These are phyloP conservation scores for Penicillium sumatraense DNA, from an alignment of 2,329 filamentous ascomycete species.

Conservation along the genomic window DNA sequence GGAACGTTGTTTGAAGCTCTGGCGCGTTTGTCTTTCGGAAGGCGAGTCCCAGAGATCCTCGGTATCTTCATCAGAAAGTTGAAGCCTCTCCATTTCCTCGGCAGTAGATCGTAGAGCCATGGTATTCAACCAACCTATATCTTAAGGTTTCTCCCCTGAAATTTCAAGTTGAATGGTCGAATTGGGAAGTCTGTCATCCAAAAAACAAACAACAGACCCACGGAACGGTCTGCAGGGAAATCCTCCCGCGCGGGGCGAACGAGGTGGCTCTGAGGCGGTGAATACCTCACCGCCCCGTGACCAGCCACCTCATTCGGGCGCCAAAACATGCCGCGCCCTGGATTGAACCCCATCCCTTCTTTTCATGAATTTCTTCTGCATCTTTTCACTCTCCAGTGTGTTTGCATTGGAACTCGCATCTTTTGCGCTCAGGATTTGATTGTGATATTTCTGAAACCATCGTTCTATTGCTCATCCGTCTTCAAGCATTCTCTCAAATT, in stretches of 20 bases:
- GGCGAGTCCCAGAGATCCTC: constrained; percentile 65
- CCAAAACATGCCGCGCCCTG: constrained; percentile 21
- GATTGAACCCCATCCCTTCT: constrained; percentile 22
- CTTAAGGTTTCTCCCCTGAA: neutral
- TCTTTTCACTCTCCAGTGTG: constrained; percentile 4
- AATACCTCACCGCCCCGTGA: constrained; percentile 1
- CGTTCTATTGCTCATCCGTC: neutral
- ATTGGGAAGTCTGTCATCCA: constrained; percentile 16
- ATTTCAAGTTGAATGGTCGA: no score
- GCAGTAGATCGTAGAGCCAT: constrained; percentile 45
- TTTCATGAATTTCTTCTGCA: constrained; percentile 10
- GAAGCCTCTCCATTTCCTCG: constrained; percentile 57
- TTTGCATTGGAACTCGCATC: neutral
- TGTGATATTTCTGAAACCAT: neutral
- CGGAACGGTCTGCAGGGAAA: neutral
- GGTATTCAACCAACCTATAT: neutral
- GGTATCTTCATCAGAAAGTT: constrained; percentile 59
- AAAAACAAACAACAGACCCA: constrained; percentile 5
- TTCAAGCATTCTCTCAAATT: neutral
- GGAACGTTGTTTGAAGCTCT: constrained; percentile 34
- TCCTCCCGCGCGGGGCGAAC: constrained; percentile 2
- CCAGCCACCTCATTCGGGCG: constrained; percentile 17
- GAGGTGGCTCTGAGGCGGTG: constrained; percentile 23
- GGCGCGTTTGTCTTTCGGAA: constrained; percentile 42
- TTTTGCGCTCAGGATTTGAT: neutral